Base-by-base conservation (phyloP, 257 asterid species). In the Primulina eburnea region DNA sequence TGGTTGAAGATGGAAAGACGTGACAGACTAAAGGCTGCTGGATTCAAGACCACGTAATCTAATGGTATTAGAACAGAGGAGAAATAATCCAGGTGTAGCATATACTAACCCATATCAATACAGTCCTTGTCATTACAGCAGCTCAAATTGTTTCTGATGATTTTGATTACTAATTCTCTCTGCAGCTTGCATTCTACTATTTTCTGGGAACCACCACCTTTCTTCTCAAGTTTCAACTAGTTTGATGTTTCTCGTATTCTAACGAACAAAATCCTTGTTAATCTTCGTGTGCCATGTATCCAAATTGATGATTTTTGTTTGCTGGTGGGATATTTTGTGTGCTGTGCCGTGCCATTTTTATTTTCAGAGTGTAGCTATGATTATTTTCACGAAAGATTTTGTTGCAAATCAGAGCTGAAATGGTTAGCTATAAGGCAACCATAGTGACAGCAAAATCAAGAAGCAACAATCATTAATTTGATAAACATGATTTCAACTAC, bases 41-140 rank as follows among this genome's bases (percentile, higher is more conserved):
- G 1, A 21, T 21, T 21, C 0, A 1, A 1, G 24, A 21, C 24
- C 0, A 0, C 1, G 1, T 1, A 21, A 0, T 1, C 24, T 0
- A 21, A 21, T 21, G n/a, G n/a, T n/a, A n/a, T n/a, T n/a, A n/a
- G n/a, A n/a, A n/a, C n/a, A n/a, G n/a, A n/a, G n/a, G n/a, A n/a
- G n/a, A n/a, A n/a, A n/a, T n/a, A n/a, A n/a, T n/a, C n/a, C n/a
- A n/a, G n/a, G n/a, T n/a, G n/a, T n/a, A n/a, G n/a, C n/a, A n/a
- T n/a, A n/a, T n/a, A n/a, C n/a, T n/a, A n/a, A n/a, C n/a, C n/a
- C n/a, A n/a, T n/a, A n/a, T 21, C 24, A 21, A 21, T 21, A 21
- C 24, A 21, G 24, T 21, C 24, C 1, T 21, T 21, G 24, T 21
- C 24, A 21, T 21, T 21, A 21, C 24, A 21, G 67, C 71, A 37